Conservation (phyloP, 257 asterid species). For the Buddleja alternifolia region DNA sequence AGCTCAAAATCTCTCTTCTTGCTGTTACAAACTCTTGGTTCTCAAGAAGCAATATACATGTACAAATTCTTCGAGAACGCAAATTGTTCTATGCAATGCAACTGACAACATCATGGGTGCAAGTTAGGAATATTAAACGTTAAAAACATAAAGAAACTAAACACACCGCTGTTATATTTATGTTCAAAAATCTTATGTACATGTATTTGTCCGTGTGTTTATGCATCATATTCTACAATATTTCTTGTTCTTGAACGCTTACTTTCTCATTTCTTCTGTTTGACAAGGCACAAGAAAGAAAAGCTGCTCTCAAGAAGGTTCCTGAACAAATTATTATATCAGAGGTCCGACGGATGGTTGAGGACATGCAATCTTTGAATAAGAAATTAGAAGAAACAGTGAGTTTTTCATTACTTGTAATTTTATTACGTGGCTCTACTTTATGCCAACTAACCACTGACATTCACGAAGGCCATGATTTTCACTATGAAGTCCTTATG, state of each 20-base stretch:
- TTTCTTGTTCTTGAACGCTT: not conserved
- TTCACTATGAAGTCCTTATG: not conserved
- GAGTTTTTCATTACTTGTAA: not conserved
- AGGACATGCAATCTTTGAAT: slow-evolving; percentile 84
- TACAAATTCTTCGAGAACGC: not conserved
- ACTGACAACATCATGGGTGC: not conserved
- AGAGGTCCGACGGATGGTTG: slow-evolving; percentile 87
- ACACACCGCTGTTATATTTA: not conserved
- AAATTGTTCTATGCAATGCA: not conserved
- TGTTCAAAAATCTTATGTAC: not conserved
- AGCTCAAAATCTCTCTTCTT: not conserved
- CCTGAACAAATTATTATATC: slow-evolving; percentile 86
- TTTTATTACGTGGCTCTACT: not conserved
- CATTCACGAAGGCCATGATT: not conserved
- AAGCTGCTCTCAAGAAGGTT: slow-evolving; percentile 60
- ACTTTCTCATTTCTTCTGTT: slow-evolving; percentile 7
- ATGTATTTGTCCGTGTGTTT: not conserved
- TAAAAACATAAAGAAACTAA: not conserved
- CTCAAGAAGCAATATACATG: not conserved
- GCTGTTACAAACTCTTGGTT: not conserved
- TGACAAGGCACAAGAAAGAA: slow-evolving; percentile 67
- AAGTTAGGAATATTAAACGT: not conserved
- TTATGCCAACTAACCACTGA: not conserved
- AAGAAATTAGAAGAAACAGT: slow-evolving; percentile 90
- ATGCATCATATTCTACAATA: not conserved